Conservation (phyloP, 1,284 basidiomycete species). For the Cystobasidium sp. region DNA sequence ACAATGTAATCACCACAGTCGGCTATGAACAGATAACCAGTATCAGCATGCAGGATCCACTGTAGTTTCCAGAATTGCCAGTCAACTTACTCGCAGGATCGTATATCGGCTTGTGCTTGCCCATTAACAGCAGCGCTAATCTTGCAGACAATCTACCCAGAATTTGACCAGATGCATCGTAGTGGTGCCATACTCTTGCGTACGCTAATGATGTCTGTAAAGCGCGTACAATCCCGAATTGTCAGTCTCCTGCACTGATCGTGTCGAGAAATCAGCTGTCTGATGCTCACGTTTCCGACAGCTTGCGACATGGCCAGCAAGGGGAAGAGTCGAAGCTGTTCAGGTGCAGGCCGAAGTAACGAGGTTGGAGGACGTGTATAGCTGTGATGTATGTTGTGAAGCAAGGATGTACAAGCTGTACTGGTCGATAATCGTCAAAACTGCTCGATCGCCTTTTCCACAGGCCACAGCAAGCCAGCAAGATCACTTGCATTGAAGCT, state of each 20-base stretch:
- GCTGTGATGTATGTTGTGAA: background rate
- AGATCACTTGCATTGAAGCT: too few species aligned
- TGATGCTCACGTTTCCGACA: slow-evolving; percentile 35
- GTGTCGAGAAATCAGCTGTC: background rate
- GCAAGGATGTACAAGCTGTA: background rate
- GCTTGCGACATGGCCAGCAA: slow-evolving; percentile 33
- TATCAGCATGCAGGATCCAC: background rate
- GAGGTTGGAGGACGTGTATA: background rate
- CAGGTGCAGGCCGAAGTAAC: background rate
- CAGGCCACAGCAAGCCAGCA: too few species aligned
- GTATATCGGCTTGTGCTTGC: slow-evolving; percentile 98
- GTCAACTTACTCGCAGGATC: slow-evolving; percentile 75
- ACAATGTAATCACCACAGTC: slow-evolving; percentile 98
- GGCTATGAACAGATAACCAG: slow-evolving; percentile 60
- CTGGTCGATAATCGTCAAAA: slow-evolving; percentile 1
- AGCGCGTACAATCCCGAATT: too few species aligned
- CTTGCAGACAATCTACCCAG: slow-evolving; percentile 91
- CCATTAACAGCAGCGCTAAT: slow-evolving; percentile 95
- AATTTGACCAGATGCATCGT: slow-evolving; percentile 85
- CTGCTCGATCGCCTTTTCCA: slow-evolving; percentile 9
- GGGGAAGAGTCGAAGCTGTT: too few species aligned
- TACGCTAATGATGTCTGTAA: slow-evolving; percentile 87
- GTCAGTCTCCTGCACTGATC: too few species aligned
- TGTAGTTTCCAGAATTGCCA: background rate
- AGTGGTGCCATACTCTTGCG: slow-evolving; percentile 92